Conservation (phyloP, 2,329 filamentous ascomycete genomes). For the Ophioceras dolichostomum region DNA sequence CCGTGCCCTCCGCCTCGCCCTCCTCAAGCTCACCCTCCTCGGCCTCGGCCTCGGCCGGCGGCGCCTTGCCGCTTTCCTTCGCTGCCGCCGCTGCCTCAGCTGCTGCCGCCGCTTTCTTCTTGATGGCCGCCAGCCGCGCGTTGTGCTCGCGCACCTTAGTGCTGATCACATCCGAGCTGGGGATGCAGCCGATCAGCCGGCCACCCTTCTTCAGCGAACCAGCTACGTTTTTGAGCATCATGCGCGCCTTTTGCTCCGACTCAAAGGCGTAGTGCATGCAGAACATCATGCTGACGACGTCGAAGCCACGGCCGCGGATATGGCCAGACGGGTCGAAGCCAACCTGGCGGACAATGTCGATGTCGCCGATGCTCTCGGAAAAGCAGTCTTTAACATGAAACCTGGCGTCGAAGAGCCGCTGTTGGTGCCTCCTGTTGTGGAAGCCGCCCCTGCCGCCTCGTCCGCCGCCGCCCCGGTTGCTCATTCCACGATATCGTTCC, state of each 20-base stretch:
- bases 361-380: slow-evolving; percentile 66
- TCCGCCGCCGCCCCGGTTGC: slow-evolving; percentile 38
- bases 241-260: slow-evolving; percentile 75
- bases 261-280: slow-evolving; percentile 99
- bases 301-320: slow-evolving; percentile 64
- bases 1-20: slow-evolving; percentile 48
- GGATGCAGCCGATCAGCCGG: slow-evolving; percentile 86
- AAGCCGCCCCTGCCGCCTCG: slow-evolving; percentile 37
- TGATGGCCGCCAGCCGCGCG: slow-evolving; percentile 25
- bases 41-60: slow-evolving; percentile 10
- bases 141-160: slow-evolving; percentile 69
- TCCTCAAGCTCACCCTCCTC: slow-evolving; percentile 44
- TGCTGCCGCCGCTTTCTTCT: slow-evolving; percentile 10
- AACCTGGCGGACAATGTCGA: slow-evolving; percentile 72
- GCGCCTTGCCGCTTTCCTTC: slow-evolving; percentile 10
- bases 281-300: slow-evolving; percentile 98
- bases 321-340: slow-evolving; percentile 72
- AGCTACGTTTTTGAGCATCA: slow-evolving; percentile 88
- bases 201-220: slow-evolving; percentile 87
- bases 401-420: slow-evolving; percentile 66
- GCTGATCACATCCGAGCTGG: slow-evolving; percentile 88
- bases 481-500: slow-evolving; percentile 70
- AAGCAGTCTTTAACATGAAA: slow-evolving; percentile 93
- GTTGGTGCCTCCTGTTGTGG: slow-evolving; percentile 33
- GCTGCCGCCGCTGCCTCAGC: slow-evolving; percentile 23